Evolutionary conservation across 305 asterid genomes (phyloP), one percentile per base, ranked within the genome.

Genomic region (Fraxinus ornus): DNA sequence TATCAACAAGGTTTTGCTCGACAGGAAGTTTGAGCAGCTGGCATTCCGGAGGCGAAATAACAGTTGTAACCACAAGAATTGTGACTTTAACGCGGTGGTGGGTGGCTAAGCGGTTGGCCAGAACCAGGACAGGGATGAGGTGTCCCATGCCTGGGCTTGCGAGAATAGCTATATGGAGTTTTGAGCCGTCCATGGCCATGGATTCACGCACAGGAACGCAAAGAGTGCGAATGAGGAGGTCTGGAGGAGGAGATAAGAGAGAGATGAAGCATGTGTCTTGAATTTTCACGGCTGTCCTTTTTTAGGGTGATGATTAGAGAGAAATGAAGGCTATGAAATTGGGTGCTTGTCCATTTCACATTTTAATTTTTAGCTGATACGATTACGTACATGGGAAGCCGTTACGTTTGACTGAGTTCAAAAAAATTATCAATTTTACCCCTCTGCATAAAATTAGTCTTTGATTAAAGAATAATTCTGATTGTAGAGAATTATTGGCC

Each of bases 111-210:
- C 91, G 91, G 85, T 88, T 87, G 28, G 81, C 93, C 3, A 93
- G 90, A 84, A 84, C 86, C 0, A 89, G 35, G 4, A 60, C 81
- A 0, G 95, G 98, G 88, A 87, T 86, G 17, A 94, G 87, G 82
- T 94, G 95, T 19, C 98, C 98, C 85, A 90, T 77, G 21, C 98
- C 95, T 57, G 95, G 95, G 82, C 97, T 92, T 39, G 91, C 75
- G 21, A 93, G 87, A 9, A 93, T 79, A 0, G 88, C 88, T 4
- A 90, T 55, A 22, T 89, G 91, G 32, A 89, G 89, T 36, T 86
- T 84, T 41, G 52, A 24, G 47, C 49, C 60, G 35, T 76, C n/a
- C n/a, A n/a, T n/a, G n/a, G n/a, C 75, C 89, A 87, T 87, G 79
- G 44, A 3, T 32, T 32, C 39, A 22, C 22, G 64, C 64, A 44